These are phyloP conservation scores for Teratosphaeriaceae sp. DNA, from an alignment of 2,329 filamentous ascomycete genomes.

Conservation along the genomic window DNA sequence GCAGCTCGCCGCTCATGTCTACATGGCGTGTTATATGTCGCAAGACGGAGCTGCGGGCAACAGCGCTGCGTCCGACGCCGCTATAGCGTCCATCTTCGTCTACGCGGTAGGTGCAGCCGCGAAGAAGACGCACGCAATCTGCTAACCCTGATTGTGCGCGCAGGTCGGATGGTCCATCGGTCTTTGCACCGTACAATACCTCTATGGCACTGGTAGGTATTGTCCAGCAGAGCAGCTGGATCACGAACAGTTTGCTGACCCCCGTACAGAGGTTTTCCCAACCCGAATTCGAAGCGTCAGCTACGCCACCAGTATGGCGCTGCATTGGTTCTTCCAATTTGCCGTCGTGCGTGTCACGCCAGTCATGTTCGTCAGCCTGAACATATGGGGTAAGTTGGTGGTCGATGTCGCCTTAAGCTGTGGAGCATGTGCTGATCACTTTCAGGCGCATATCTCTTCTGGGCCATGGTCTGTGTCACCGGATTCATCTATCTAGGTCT, in stretches of 20 bases:
- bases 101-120: background rate
- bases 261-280: slow-evolving; percentile 1
- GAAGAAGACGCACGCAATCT: background rate
- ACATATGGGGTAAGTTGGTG: too few species aligned
- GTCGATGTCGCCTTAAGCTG: too few species aligned
- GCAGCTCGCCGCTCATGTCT: background rate
- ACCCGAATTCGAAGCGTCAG: background rate
- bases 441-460: background rate
- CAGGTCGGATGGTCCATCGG: background rate
- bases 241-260: too few species aligned
- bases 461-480: background rate
- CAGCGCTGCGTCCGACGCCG: background rate
- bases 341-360: background rate
- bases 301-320: background rate
- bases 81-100: background rate
- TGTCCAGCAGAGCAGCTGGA: too few species aligned
- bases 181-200: background rate
- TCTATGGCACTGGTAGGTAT: background rate
- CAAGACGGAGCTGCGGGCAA: background rate
- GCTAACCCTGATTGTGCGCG: too few species aligned
- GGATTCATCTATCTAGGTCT: background rate
- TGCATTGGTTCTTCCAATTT: slow-evolving; percentile 1
- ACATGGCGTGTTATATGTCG: background rate
- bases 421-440: too few species aligned
- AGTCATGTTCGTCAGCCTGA: background rate